A percentile compares a stretch with the other conserved stretches of the same genome.
phyloP scores from a whole-genome alignment of 768 basidiomycete species.

The Suillus clintonianus region DNA sequence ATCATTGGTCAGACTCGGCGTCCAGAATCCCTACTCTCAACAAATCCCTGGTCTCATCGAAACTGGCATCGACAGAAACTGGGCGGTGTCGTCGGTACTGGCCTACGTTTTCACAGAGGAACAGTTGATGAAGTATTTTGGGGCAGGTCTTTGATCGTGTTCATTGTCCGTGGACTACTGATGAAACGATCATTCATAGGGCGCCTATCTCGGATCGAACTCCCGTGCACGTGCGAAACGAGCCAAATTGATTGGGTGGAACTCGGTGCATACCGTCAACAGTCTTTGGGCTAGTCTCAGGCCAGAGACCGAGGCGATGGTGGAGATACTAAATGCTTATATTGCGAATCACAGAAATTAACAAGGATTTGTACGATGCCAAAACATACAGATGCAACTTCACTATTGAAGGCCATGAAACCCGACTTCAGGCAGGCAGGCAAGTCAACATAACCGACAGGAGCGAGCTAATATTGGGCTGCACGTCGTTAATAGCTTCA shows the following conservation, averaged over 20 bases:
- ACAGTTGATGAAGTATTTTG: conserved; percentile 17
- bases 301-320: conserved; percentile 21
- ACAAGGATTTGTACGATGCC: no score
- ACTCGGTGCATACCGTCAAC: conserved; percentile 27
- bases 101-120: conserved; percentile 45
- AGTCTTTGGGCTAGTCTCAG: conserved; percentile 21
- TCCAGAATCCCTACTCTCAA: conserved; percentile 53
- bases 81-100: conserved; percentile 53
- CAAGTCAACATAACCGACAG: no score
- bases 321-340: conserved; percentile 8
- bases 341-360: neutral
- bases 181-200: conserved; percentile 10
- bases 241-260: conserved; percentile 22
- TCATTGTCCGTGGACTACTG: neutral
- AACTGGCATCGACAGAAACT: conserved; percentile 47
- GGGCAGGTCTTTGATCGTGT: conserved; percentile 9
- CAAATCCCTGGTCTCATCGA: conserved; percentile 53
- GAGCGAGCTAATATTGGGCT: no score
- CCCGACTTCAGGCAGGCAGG: no score
- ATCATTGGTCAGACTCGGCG: conserved; percentile 48
- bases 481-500: no score
- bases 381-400: no score
- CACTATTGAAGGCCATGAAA: no score
- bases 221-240: conserved; percentile 22
- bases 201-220: conserved; percentile 16